Percentiles rank a stretch among this genome's conserved stretches.
These are phyloP conservation scores for Phytophthora vignae DNA, from an alignment of 352 stramenopile species.

Conservation along the genomic window DNA sequence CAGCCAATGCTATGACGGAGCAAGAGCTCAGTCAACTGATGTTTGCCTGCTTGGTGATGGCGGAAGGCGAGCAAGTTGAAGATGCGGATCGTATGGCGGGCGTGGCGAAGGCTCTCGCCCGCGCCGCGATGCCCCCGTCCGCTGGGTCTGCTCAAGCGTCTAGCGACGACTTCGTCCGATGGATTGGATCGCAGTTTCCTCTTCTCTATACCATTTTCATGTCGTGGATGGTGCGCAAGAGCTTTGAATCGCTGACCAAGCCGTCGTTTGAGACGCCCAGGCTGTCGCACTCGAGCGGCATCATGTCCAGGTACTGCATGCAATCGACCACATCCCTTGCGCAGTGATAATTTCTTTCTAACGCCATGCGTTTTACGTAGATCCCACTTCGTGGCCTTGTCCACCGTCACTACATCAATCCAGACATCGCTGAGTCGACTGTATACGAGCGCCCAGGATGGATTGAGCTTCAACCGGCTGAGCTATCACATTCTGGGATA, in stretches of 20 bases:
- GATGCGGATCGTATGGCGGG: constrained; percentile 40
- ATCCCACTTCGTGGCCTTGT: constrained; percentile 72
- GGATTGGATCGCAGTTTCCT: constrained; percentile 65
- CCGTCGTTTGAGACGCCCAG: constrained; percentile 57
- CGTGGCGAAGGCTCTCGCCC: constrained; percentile 52
- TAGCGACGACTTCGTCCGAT: constrained; percentile 71
- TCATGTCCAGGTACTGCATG: constrained; percentile 51
- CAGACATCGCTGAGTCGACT: constrained; percentile 69
- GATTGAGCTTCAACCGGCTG: constrained; percentile 85
- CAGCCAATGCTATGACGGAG: constrained; percentile 46
- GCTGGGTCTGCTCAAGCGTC: constrained; percentile 31
- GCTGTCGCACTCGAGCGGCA: constrained; percentile 71
- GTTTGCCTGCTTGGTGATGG: constrained; percentile 64
- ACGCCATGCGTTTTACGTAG: constrained; percentile 31
- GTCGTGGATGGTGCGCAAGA: constrained; percentile 70
- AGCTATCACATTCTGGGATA: constrained; percentile 87
- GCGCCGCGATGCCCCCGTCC: constrained; percentile 45
- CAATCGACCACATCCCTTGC: background rate
- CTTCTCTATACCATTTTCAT: constrained; percentile 82
- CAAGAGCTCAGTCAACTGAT: constrained; percentile 55
- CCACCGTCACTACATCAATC: constrained; percentile 59
- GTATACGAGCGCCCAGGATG: constrained; percentile 85
- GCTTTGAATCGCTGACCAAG: constrained; percentile 58
- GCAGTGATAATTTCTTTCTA: background rate
- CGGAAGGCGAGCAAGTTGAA: constrained; percentile 44